Percentiles rank a stretch among this genome's conserved stretches.
Conservation (phyloP, 176 grass and related monocot species). For the Aegilops tauschii region DNA sequence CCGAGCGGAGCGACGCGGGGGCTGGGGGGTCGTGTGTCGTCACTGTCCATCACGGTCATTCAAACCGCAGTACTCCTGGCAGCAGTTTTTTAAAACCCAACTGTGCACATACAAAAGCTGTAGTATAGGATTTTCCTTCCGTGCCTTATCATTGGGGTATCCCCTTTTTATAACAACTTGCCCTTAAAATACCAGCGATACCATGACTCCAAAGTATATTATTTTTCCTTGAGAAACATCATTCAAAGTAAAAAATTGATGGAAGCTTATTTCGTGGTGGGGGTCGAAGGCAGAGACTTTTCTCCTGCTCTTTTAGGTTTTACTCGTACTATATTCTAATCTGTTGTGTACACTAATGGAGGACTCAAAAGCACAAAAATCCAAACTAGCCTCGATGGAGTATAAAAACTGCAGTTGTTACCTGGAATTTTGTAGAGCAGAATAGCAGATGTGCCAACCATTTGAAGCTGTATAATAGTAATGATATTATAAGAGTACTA, state of each 20-base stretch:
- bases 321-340: no score
- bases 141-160: neutral
- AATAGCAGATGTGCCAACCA: no score
- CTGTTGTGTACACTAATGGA: neutral
- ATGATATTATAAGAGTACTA: no score
- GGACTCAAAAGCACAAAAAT: constrained; percentile 1
- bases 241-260: neutral
- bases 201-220: neutral
- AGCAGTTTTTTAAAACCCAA: neutral
- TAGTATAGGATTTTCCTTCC: neutral
- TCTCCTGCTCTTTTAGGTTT: neutral
- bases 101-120: neutral
- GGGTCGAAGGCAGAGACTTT: neutral
- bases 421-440: neutral
- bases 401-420: neutral
- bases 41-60: neutral
- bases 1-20: no score
- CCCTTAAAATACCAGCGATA: neutral
- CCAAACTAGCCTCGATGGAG: neutral
- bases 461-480: no score
- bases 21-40: no score
- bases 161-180: neutral
- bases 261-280: neutral
- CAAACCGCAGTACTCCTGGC: neutral
- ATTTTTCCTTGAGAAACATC: no score